Evolutionary conservation across 371 early-diverging fungal genomes (phyloP), one percentile per base, ranked within the genome.

Genomic region (Gilbertella persicaria): DNA sequence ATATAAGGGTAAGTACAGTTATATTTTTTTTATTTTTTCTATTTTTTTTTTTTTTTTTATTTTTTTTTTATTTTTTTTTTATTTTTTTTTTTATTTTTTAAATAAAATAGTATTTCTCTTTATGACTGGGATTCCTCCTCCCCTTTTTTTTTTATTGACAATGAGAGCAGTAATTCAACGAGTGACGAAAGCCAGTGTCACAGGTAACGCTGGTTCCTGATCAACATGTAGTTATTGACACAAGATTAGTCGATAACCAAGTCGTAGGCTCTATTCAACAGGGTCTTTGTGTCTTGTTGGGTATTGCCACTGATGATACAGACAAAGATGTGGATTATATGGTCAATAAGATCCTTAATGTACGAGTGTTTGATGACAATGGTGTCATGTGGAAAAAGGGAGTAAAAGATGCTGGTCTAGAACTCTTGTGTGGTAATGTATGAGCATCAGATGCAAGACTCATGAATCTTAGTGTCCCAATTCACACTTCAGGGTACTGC

Each of bases 401-500:
- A 26, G 90, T 86, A 38, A 80, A 81, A 47, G 91, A 92, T 46
- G 60, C 81, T 8, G 84, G 78, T 0, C 70, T 87, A 8, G 89
- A 89, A 54, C 63, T 93, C 6, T 66, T 93, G 45, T 89, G 90
- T 63, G 85, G 87, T 90, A 75, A 44, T 12, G 7, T 16, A 28
- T 7, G 21, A 17, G 30, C 3, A 25, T n/a, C n/a, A n/a, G n/a
- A n/a, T n/a, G n/a, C n/a, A 23, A 49, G 21, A 0, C 24, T 28
- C 33, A 7, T 17, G 10, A 33, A 33, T 12, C 5, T 7, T 63
- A 87, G 91, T 92, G 4, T 89, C 91, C 2, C 93, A 94, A 66
- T 93, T 93, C 55, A 95, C 94, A 10, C 79, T 93, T 30, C 91
- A 88, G 55, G 93, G 82, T 14, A 70, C 80, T 30, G 82, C 86